Conservation (phyloP, 2,329 filamentous ascomycete species). For the Aulographum hederae region DNA sequence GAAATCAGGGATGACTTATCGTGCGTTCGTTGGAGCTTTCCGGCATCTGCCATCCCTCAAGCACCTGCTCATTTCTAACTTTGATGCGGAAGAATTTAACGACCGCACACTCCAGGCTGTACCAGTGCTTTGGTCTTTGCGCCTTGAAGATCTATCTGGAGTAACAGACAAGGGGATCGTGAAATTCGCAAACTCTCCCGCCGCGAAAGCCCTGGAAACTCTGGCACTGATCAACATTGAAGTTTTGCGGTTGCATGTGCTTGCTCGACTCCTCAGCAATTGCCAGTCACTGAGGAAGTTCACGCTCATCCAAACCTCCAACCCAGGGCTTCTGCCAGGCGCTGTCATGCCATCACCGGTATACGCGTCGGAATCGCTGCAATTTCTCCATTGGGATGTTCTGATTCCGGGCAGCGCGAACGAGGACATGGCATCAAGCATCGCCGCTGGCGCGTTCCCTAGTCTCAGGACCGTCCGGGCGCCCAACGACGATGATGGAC, state of each 20-base stretch:
- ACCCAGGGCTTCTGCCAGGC: constrained; percentile 24
- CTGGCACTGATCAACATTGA: constrained; percentile 35
- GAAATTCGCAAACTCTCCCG: constrained; percentile 28
- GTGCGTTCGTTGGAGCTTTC: constrained; percentile 34
- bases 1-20: constrained; percentile 28
- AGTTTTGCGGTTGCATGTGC: constrained; percentile 29
- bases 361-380: constrained; percentile 29
- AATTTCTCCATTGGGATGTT: constrained; percentile 42
- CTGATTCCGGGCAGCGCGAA: constrained; percentile 37
- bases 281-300: constrained; percentile 29
- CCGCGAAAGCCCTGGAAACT: constrained; percentile 24
- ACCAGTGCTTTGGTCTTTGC: constrained; percentile 31
- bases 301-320: constrained; percentile 31
- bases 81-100: constrained; percentile 34
- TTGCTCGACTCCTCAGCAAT: constrained; percentile 32
- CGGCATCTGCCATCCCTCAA: constrained; percentile 32
- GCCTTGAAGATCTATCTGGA: constrained; percentile 36
- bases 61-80: constrained; percentile 35
- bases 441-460: constrained; percentile 44
- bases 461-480: constrained; percentile 39
- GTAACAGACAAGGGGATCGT: constrained; percentile 36
- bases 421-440: constrained; percentile 43
- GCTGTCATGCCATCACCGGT: constrained; percentile 26
- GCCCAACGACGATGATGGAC: constrained; percentile 50
- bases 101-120: constrained; percentile 35